Conservation (phyloP, 306 rosid species). For the Medicago ruthenica region DNA sequence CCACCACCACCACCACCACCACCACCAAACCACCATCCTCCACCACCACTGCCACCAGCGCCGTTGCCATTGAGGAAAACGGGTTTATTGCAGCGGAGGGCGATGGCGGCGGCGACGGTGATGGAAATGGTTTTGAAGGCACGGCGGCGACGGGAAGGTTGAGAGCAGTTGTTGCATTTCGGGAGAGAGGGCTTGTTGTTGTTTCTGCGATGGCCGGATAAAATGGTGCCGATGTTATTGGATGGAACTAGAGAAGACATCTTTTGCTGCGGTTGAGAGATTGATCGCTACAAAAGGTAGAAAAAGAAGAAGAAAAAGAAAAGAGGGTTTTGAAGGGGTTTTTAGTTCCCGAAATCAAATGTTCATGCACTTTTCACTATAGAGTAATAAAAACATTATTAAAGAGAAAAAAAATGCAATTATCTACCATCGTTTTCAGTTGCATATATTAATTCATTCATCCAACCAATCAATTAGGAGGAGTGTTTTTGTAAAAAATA, state of each 20-base stretch:
- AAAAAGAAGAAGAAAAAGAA: not conserved
- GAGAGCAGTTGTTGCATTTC: slow-evolving; percentile 42
- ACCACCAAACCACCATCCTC: slow-evolving; percentile 51
- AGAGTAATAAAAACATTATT: too few relatives aligned
- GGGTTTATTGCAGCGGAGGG: slow-evolving; percentile 43
- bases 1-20: slow-evolving; percentile 34
- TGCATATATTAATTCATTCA: too few relatives aligned
- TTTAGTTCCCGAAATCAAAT: not conserved
- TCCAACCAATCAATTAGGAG: too few relatives aligned
- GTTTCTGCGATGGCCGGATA: slow-evolving; percentile 41
- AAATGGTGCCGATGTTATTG: slow-evolving; percentile 48
- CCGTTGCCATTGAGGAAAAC: slow-evolving; percentile 2
- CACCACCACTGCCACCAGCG: slow-evolving; percentile 37
- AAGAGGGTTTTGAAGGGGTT: slow-evolving; percentile 54
- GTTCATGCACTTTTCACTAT: too few relatives aligned
- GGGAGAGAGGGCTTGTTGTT: slow-evolving; percentile 34
- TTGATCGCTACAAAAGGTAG: not conserved
- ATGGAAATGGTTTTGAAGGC: slow-evolving; percentile 59
- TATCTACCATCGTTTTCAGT: too few relatives aligned
- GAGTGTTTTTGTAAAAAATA: too few relatives aligned
- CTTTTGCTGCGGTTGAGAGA: not conserved
- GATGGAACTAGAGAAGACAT: slow-evolving; percentile 72
- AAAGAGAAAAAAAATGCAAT: too few relatives aligned
- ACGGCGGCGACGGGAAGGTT: slow-evolving; percentile 35
- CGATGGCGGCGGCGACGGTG: slow-evolving; percentile 61